Conservation (phyloP, 768 basidiomycete genomes). For the Hydnomerulius pinastri region DNA sequence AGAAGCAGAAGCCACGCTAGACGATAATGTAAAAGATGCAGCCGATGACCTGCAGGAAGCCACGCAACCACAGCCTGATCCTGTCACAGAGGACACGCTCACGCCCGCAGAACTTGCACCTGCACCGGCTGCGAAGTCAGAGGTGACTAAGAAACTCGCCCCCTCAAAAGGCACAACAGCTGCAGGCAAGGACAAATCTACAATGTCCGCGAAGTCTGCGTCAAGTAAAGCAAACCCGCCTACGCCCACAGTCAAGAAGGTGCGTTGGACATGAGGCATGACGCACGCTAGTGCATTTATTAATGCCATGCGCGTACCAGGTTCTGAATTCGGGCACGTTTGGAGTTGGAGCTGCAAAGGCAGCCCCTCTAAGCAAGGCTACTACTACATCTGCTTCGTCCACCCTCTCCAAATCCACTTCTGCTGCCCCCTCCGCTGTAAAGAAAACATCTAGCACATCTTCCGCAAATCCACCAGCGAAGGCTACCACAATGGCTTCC, state of each 20-base stretch:
- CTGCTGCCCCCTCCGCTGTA: slow-evolving; percentile 26
- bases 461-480: slow-evolving; percentile 32
- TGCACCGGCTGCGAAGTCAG: slow-evolving; percentile 14
- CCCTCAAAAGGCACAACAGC: slow-evolving; percentile 28
- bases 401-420: slow-evolving; percentile 31
- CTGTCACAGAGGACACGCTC: slow-evolving; percentile 22
- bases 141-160: slow-evolving; percentile 27
- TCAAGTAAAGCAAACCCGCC: slow-evolving; percentile 50
- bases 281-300: slow-evolving; percentile 23
- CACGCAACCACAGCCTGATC: slow-evolving; percentile 14
- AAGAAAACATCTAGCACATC: slow-evolving; percentile 31
- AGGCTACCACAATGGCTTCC: slow-evolving; percentile 34
- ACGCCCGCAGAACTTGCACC: too few relatives aligned
- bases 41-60: slow-evolving; percentile 21
- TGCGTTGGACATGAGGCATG: slow-evolving; percentile 32
- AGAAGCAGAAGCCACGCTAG: slow-evolving; percentile 14
- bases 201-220: slow-evolving; percentile 43
- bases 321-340: slow-evolving; percentile 68
- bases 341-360: slow-evolving; percentile 56
- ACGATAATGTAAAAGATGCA: slow-evolving; percentile 16
- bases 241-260: slow-evolving; percentile 70
- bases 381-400: slow-evolving; percentile 31
- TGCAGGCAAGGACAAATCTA: slow-evolving; percentile 33
- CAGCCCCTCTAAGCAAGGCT: slow-evolving; percentile 45
- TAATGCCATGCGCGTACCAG: slow-evolving; percentile 42